Base-by-base conservation (phyloP, 1,284 basidiomycete species). In the Phylloporus sp. region DNA sequence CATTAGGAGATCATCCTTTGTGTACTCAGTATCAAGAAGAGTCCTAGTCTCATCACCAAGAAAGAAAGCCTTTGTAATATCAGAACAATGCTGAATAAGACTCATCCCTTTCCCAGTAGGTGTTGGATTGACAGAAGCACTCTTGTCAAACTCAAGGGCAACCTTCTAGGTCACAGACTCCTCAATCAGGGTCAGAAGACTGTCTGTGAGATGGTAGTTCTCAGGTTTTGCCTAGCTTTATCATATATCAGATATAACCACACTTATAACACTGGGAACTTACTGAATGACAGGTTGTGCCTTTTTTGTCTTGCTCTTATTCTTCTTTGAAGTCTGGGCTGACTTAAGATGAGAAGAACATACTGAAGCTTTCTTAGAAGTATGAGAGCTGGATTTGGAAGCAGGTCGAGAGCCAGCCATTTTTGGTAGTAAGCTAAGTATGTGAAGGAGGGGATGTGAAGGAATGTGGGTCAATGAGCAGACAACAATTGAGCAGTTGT, bases 121-220 rank as follows among this genome's bases (percentile, higher is more conserved):
- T 35, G 52, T 62, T 5, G 14, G 32, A 15, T 39, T 62, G 17
- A 41, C 7, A 62, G 61, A 62, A 11, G 35, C 17, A 14, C 61
- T 17, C 49, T 53, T 62, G 19, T 53, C 61, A 62, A 62, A 62
- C 15, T 49, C 47, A 39, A 62, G 49, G 29, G 61, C 61, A 62
- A 62, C 61, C 37, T 53, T 62, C 49, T 35, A 53, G 19, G 49
- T 62, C 20, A 62, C 61, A 20, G 61, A 62, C n/a, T 62, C 41
- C 17, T 41, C 41, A 41, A 41, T 41, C 17, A 61, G 43, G 20
- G 6, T 61, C 7, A 49, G 15, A 52, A 61, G 60, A 37, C 20
- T 61, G 32, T 61, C 60, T 37, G 60, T 61, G 12, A 61, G 29
- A 49, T 61, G 60, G 23, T 32, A 61, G n/a, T 49, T 61, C 20